Evolutionary conservation across 345 rosid species (phyloP).

Genomic region (Cardamine chenopodiifolia): DNA sequence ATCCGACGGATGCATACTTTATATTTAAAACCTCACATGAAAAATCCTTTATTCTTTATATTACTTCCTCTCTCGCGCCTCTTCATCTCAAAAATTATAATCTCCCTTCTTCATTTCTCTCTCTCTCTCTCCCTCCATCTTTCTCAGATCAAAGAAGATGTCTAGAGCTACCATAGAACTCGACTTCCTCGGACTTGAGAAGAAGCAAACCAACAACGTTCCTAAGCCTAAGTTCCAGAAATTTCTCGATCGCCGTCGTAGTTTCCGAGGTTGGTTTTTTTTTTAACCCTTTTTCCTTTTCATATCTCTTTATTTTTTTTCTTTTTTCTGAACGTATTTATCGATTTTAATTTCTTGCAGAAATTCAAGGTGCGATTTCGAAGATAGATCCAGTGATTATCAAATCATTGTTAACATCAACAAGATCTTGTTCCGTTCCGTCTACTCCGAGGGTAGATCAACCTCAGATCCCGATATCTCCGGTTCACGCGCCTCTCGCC

Average conservation of each 20-base stretch:
- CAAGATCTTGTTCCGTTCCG: constrained; percentile 48
- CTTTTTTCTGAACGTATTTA: neutral
- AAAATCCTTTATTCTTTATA: neutral
- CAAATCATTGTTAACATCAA: constrained; percentile 59
- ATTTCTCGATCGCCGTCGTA: constrained; percentile 60
- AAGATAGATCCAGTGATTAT: constrained; percentile 79
- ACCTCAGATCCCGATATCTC: constrained; percentile 40
- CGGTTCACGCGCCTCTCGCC: constrained; percentile 44
- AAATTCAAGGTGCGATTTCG: constrained; percentile 78
- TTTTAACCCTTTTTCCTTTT: neutral
- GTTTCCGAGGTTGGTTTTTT: constrained; percentile 61
- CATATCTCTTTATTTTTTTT: neutral
- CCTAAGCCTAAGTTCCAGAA: constrained; percentile 55
- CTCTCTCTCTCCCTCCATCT: neutral
- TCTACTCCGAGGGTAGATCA: constrained; percentile 53
- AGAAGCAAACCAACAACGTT: constrained; percentile 39
- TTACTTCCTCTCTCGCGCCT: constrained; percentile 5
- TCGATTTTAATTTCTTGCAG: constrained; percentile 36
- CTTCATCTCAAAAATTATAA: constrained; percentile 1
- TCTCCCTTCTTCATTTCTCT: neutral
- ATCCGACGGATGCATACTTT: neutral
- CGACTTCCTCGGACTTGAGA: constrained; percentile 69
- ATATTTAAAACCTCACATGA: constrained; percentile 35
- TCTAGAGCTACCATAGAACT: constrained; percentile 61
- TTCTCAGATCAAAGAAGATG: constrained; percentile 46